These are phyloP conservation scores for Porcisia hertigi DNA, from an alignment of 208 protist genomes.

Conservation along the genomic window DNA sequence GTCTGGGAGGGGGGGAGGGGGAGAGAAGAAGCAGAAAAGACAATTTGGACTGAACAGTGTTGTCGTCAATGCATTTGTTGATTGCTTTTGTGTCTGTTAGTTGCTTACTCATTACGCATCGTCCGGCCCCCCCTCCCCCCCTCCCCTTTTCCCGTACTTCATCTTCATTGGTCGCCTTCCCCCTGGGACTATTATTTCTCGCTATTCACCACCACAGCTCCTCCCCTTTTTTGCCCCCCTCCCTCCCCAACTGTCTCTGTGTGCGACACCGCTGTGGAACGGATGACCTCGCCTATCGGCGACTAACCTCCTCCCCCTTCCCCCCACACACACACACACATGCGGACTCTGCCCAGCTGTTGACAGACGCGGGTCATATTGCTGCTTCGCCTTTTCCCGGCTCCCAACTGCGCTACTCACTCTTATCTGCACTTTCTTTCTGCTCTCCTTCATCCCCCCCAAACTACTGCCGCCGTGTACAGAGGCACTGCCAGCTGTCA, in stretches of 20 bases:
- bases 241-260: neutral
- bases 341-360: too few relatives aligned
- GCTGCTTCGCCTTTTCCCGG: too few relatives aligned
- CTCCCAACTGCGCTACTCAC: too few relatives aligned
- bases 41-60: neutral
- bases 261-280: neutral
- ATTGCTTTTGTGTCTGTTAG: neutral
- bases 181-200: too few relatives aligned
- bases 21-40: neutral
- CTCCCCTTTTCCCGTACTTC: neutral
- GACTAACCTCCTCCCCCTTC: too few relatives aligned
- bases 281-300: too few relatives aligned
- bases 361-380: neutral
- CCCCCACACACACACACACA: too few relatives aligned
- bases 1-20: neutral
- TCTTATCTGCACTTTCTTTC: too few relatives aligned
- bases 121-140: neutral
- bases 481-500: neutral
- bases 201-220: neutral
- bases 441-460: neutral
- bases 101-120: neutral
- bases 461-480: too few relatives aligned
- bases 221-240: neutral
- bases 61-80: neutral
- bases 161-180: too few relatives aligned